Conservation (phyloP, 2,329 filamentous ascomycete genomes). For the Fusarium sulawesiense region DNA sequence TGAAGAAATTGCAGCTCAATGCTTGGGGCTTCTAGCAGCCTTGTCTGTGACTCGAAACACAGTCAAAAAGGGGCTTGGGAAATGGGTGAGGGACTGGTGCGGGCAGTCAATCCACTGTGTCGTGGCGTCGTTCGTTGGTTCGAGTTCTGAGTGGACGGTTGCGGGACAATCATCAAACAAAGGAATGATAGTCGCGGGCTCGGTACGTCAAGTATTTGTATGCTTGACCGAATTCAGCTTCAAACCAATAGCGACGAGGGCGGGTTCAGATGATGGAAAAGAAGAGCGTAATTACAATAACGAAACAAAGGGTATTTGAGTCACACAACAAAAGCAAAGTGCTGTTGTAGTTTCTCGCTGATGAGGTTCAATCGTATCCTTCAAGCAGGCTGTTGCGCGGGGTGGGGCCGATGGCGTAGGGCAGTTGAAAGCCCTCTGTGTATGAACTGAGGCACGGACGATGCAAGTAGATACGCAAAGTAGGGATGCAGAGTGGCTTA, state of each 20-base stretch:
- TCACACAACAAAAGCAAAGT: constrained; percentile 17
- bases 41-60: constrained; percentile 19
- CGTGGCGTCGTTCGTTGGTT: constrained; percentile 35
- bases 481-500: not conserved
- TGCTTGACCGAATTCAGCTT: not conserved
- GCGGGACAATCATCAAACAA: constrained; percentile 32
- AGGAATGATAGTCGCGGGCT: constrained; percentile 31
- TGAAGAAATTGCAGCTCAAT: constrained; percentile 12
- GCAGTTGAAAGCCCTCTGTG: constrained; percentile 5
- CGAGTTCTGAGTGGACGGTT: constrained; percentile 38
- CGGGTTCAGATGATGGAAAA: not conserved
- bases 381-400: constrained; percentile 18
- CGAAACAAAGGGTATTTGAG: constrained; percentile 1
- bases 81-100: constrained; percentile 26
- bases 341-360: constrained; percentile 18
- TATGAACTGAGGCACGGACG: not conserved
- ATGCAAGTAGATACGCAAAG: not conserved
- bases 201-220: constrained; percentile 19
- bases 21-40: not conserved
- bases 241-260: not conserved
- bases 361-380: constrained; percentile 17
- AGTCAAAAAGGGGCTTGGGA: constrained; percentile 32
- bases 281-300: constrained; percentile 6
- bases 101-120: constrained; percentile 29
- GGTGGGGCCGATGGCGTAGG: constrained; percentile 31